Evolutionary conservation across 2,329 filamentous ascomycete species (phyloP).

Genomic region (Tolypocladium tropicale): DNA sequence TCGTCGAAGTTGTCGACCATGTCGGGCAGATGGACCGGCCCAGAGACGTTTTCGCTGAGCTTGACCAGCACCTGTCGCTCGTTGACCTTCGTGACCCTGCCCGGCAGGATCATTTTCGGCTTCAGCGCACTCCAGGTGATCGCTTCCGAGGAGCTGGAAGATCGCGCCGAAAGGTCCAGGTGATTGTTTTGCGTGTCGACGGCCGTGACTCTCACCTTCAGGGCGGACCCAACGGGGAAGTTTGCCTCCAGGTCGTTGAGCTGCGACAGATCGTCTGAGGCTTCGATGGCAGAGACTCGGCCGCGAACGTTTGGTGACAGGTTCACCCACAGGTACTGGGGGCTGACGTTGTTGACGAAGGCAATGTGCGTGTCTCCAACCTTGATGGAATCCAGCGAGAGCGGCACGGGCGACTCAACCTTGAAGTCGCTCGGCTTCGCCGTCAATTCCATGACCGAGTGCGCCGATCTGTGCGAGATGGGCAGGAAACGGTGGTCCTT

Average conservation of each 20-base stretch:
- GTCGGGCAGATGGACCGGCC: constrained; percentile 72
- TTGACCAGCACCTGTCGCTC: constrained; percentile 80
- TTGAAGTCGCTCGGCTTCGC: constrained; percentile 61
- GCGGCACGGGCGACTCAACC: constrained; percentile 29
- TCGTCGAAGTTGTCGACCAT: constrained; percentile 78
- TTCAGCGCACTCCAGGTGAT: constrained; percentile 64
- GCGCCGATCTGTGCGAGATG: constrained; percentile 73
- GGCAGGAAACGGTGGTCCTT: constrained; percentile 86
- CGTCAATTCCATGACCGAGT: constrained; percentile 79
- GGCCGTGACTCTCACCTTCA: constrained; percentile 67
- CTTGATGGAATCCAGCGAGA: constrained; percentile 64
- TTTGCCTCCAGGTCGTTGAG: constrained; percentile 65
- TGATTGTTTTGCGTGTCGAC: constrained; percentile 64
- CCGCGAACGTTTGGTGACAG: constrained; percentile 82
- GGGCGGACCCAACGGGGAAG: constrained; percentile 83
- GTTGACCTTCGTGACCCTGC: constrained; percentile 73
- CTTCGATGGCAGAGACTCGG: constrained; percentile 70
- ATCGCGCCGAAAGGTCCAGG: constrained; percentile 73
- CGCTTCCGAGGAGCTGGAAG: constrained; percentile 33
- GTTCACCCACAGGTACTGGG: constrained; percentile 81
- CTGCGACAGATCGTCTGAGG: constrained; percentile 76
- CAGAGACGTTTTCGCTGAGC: constrained; percentile 69
- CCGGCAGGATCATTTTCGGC: constrained; percentile 71
- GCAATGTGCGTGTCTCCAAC: constrained; percentile 64
- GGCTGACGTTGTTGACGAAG: constrained; percentile 82